A percentile compares a stretch with the other conserved stretches of the same genome.
phyloP scores from a whole-genome alignment of 192 early-diverging fungal genomes.

The Diversispora epigaea region DNA sequence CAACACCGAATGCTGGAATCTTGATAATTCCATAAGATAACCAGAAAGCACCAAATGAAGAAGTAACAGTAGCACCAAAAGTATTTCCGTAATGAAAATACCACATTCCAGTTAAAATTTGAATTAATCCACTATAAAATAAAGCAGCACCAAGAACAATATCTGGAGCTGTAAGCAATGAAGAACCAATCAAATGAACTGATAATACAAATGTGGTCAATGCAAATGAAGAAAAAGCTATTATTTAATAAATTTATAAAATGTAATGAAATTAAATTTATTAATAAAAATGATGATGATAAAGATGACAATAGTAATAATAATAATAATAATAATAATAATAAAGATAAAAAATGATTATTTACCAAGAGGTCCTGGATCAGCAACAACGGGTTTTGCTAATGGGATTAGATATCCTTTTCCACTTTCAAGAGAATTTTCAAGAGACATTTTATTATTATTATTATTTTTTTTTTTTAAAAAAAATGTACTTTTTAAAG shows the following conservation, averaged over 20 bases:
- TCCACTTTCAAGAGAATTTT: too few relatives aligned
- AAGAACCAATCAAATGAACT: slow-evolving; percentile 67
- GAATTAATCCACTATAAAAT: slow-evolving; percentile 75
- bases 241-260: slow-evolving; percentile 42
- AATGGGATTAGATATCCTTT: too few relatives aligned
- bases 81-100: slow-evolving; percentile 77
- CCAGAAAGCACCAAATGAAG: slow-evolving; percentile 70
- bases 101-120: slow-evolving; percentile 83
- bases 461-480: too few relatives aligned
- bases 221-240: slow-evolving; percentile 44
- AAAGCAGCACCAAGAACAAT: slow-evolving; percentile 66
- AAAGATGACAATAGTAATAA: not conserved
- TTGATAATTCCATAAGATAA: slow-evolving; percentile 59
- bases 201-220: slow-evolving; percentile 72
- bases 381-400: slow-evolving; percentile 42
- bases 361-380: slow-evolving; percentile 59
- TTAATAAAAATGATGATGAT: not conserved
- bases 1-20: slow-evolving; percentile 56
- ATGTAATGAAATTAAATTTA: not conserved
- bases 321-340: too few relatives aligned
- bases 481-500: too few relatives aligned
- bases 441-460: too few relatives aligned
- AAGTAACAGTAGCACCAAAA: slow-evolving; percentile 81
- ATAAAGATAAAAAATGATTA: not conserved
- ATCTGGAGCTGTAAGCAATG: slow-evolving; percentile 49